Conservation (phyloP, 495 filamentous ascomycete species). For the Staphylotrichum tortipilum region DNA sequence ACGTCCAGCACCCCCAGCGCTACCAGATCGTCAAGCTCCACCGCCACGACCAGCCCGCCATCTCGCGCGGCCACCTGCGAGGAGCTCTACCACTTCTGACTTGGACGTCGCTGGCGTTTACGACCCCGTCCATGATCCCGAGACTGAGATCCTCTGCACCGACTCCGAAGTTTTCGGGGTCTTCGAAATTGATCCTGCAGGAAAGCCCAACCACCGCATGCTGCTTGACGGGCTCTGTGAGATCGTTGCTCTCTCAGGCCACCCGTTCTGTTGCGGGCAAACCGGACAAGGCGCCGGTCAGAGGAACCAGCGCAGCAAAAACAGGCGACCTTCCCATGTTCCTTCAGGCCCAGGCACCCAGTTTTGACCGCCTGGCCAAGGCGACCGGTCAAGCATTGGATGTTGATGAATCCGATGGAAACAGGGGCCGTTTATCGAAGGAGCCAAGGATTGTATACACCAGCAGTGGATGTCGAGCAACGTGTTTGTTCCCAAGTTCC, state of each 20-base stretch:
- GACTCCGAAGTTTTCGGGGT: constrained; percentile 71
- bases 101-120: constrained; percentile 87
- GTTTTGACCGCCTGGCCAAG: too few relatives aligned
- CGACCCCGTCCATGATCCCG: constrained; percentile 85
- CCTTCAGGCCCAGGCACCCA: too few relatives aligned
- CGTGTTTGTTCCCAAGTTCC: too few relatives aligned
- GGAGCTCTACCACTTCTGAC: constrained; percentile 95
- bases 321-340: too few relatives aligned
- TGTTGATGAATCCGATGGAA: too few relatives aligned
- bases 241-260: constrained; percentile 74
- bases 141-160: constrained; percentile 79
- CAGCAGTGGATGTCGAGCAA: too few relatives aligned
- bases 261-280: constrained; percentile 84
- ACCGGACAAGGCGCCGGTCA: constrained; percentile 78
- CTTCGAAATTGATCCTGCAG: constrained; percentile 57
- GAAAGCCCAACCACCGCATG: constrained; percentile 92
- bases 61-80: constrained; percentile 63
- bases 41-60: constrained; percentile 39
- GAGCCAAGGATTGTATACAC: too few relatives aligned
- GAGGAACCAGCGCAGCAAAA: too few relatives aligned
- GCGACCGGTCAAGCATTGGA: too few relatives aligned
- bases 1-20: constrained; percentile 65
- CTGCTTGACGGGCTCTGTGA: constrained; percentile 86
- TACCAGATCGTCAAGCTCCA: constrained; percentile 85
- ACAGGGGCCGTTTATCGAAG: too few relatives aligned